Evolutionary conservation across 345 rosid genomes (phyloP).

Genomic region (Sapria himalayana): DNA sequence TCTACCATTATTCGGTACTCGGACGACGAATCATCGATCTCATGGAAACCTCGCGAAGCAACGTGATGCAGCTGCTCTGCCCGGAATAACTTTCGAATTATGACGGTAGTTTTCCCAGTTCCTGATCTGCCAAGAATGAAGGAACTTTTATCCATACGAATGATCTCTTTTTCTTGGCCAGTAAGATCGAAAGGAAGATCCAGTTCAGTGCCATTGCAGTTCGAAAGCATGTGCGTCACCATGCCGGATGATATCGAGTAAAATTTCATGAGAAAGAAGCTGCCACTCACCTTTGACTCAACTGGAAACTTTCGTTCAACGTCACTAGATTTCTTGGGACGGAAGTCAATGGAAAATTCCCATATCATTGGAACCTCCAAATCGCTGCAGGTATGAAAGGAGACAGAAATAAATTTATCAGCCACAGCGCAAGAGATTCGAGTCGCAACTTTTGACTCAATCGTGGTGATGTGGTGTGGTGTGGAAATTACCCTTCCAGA

Average conservation of each 20-base stretch:
- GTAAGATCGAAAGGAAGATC: conserved; percentile 36
- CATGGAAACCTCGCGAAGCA: conserved; percentile 11
- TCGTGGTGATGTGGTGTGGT: too few species aligned
- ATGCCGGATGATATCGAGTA: conserved; percentile 19
- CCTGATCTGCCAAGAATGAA: conserved; percentile 39
- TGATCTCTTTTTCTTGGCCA: conserved; percentile 20
- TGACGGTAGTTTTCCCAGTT: conserved; percentile 37
- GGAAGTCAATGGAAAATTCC: conserved; percentile 12
- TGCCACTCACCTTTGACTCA: conserved; percentile 21
- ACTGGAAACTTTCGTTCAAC: conserved; percentile 8
- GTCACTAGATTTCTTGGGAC: conserved; percentile 6
- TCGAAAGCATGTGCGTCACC: conserved; percentile 20
- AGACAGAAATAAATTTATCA: too few species aligned
- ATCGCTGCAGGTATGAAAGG: too few species aligned
- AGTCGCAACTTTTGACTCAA: too few species aligned
- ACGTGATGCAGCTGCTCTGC: conserved; percentile 15
- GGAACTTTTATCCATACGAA: conserved; percentile 17
- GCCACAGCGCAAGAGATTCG: too few species aligned
- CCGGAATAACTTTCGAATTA: conserved; percentile 24
- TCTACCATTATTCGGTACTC: too few species aligned
- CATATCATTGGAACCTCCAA: conserved; percentile 27
- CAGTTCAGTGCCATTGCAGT: conserved; percentile 16
- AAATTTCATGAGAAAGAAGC: conserved; percentile 33
- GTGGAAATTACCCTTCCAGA: conserved; percentile 46
- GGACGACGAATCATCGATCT: neutral